Evolutionary conservation across 768 basidiomycete species (phyloP).

Genomic region (Kockovaella imperatae): DNA sequence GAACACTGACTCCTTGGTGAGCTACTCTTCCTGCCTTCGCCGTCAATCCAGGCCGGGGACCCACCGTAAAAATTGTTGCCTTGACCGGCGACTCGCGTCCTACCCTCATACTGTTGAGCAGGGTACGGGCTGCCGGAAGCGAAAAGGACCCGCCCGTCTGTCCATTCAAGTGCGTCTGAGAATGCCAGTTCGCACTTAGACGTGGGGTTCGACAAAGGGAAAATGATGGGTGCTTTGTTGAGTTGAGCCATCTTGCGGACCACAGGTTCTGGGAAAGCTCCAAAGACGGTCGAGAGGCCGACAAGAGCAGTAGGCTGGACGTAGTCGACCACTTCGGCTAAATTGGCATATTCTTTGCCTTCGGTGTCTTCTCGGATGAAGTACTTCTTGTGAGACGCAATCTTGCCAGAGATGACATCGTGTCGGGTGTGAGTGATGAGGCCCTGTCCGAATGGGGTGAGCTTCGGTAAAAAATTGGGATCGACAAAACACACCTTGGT

Average conservation of each 20-base stretch:
- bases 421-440: constrained; percentile 70
- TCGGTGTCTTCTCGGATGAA: constrained; percentile 75
- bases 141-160: constrained; percentile 60
- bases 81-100: constrained; percentile 66
- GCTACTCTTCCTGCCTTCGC: too few relatives aligned
- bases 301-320: constrained; percentile 83
- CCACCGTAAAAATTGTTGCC: constrained; percentile 96
- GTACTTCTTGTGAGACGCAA: constrained; percentile 79
- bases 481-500: constrained; percentile 47
- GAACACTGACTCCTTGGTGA: too few relatives aligned
- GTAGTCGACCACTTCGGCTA: constrained; percentile 68
- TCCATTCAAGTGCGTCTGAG: constrained; percentile 45
- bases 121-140: constrained; percentile 84
- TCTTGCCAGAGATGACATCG: constrained; percentile 46
- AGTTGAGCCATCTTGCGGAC: constrained; percentile 68
- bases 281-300: constrained; percentile 77
- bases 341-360: constrained; percentile 64
- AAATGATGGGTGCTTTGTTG: constrained; percentile 72
- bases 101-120: constrained; percentile 54
- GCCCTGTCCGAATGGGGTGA: constrained; percentile 50
- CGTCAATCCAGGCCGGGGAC: too few relatives aligned
- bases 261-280: constrained; percentile 65
- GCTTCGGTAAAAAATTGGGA: background rate
- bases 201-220: constrained; percentile 80
- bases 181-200: constrained; percentile 42